phyloP scores from a whole-genome alignment of 805 yeast species.

The Candida jianshihensis region DNA sequence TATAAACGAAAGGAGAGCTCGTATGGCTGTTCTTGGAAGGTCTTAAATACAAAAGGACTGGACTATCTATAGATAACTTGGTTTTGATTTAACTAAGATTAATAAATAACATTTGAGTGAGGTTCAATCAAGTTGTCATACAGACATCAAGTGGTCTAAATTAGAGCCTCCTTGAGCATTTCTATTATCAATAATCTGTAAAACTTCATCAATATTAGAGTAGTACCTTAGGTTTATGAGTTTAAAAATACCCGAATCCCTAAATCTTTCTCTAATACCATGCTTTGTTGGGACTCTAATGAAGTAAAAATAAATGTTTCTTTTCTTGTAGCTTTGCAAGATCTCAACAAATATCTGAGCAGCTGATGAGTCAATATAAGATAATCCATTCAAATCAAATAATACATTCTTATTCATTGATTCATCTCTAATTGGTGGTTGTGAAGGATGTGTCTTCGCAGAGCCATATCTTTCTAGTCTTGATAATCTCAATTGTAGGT shows the following conservation, averaged over 20 bases:
- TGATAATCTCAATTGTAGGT: slow-evolving; percentile 56
- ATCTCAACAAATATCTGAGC: slow-evolving; percentile 63
- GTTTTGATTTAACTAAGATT: neutral
- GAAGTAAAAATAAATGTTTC: slow-evolving; percentile 52
- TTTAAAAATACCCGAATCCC: slow-evolving; percentile 46
- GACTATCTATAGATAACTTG: no score
- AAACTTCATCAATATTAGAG: slow-evolving; percentile 18
- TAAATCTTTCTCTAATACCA: slow-evolving; percentile 42
- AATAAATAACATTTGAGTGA: neutral
- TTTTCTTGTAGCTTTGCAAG: slow-evolving; percentile 44
- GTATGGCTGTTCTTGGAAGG: slow-evolving; percentile 15
- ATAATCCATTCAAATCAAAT: slow-evolving; percentile 79
- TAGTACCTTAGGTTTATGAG: slow-evolving; percentile 23
- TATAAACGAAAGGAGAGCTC: slow-evolving; percentile 25
- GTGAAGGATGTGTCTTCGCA: slow-evolving; percentile 67
- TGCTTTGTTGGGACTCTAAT: slow-evolving; percentile 48
- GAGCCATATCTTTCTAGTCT: slow-evolving; percentile 77
- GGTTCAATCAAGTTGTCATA: neutral
- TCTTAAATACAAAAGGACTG: neutral
- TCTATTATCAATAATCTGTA: slow-evolving; percentile 12
- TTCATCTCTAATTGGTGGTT: slow-evolving; percentile 41
- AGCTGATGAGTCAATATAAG: slow-evolving; percentile 72
- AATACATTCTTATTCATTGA: slow-evolving; percentile 50
- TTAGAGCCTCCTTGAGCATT: neutral
- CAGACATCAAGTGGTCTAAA: neutral